Evolutionary conservation across 345 rosid species (phyloP).

Genomic region (Rhodomyrtus tomentosa): DNA sequence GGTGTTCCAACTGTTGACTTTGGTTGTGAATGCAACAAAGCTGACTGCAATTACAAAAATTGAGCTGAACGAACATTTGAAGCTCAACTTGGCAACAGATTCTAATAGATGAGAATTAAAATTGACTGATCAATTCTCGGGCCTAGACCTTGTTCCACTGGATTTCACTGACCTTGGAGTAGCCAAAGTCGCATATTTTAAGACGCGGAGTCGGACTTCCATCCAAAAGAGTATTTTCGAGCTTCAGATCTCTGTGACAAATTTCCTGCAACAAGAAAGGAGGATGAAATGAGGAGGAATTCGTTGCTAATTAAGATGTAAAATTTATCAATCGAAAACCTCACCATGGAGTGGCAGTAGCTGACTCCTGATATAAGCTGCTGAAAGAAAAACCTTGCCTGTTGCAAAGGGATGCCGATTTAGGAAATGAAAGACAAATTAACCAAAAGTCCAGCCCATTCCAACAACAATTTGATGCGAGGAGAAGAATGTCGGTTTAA

Average conservation of each 20-base stretch:
- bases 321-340: not conserved
- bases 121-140: not conserved
- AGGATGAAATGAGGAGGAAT: not conserved
- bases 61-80: not conserved
- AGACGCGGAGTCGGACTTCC: slow-evolving; percentile 7
- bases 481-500: not conserved
- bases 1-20: slow-evolving; percentile 78
- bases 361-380: slow-evolving; percentile 18
- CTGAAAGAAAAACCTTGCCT: slow-evolving; percentile 17
- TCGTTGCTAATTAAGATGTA: not conserved
- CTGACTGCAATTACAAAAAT: slow-evolving; percentile 31
- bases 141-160: not conserved
- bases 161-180: slow-evolving; percentile 9
- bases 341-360: slow-evolving; percentile 18
- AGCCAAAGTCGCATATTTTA: slow-evolving; percentile 15
- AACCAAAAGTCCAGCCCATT: not conserved
- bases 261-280: slow-evolving; percentile 5
- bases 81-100: not conserved
- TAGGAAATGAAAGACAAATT: not conserved
- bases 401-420: not conserved
- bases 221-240: slow-evolving; percentile 14
- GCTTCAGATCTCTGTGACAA: slow-evolving; percentile 13
- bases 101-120: not conserved
- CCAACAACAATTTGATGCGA: not conserved
- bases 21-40: slow-evolving; percentile 52